A percentile compares a stretch with the other conserved stretches of the same genome.
phyloP scores from a whole-genome alignment of 495 filamentous ascomycete species.

The Penicillium roqueforti region DNA sequence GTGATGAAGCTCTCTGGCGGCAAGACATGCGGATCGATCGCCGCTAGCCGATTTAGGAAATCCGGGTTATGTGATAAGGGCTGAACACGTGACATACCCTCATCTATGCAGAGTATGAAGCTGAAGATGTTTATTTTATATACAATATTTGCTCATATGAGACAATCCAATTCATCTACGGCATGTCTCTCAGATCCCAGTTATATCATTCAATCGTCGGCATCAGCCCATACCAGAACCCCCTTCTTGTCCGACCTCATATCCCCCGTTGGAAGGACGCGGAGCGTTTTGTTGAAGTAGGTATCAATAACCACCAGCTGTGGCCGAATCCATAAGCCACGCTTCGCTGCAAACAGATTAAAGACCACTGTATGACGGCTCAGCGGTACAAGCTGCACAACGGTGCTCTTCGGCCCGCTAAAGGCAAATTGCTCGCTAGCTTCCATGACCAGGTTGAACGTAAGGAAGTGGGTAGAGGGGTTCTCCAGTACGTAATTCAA shows the following conservation, averaged over 20 bases:
- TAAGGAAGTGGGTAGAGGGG: conserved; percentile 87
- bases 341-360: conserved; percentile 54
- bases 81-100: conserved; percentile 26
- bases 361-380: conserved; percentile 68
- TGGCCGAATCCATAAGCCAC: conserved; percentile 67
- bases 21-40: conserved; percentile 33
- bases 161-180: conserved; percentile 2
- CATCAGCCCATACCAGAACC: conserved; percentile 61
- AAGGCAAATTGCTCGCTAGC: conserved; percentile 90
- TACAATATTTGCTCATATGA: neutral
- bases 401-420: conserved; percentile 75
- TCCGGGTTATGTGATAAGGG: conserved; percentile 28
- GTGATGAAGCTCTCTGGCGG: conserved; percentile 26
- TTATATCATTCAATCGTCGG: conserved; percentile 34
- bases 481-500: conserved; percentile 82
- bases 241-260: conserved; percentile 72
- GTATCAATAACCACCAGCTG: conserved; percentile 74
- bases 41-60: conserved; percentile 33
- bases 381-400: conserved; percentile 73
- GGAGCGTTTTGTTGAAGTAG: conserved; percentile 83
- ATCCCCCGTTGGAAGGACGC: conserved; percentile 67
- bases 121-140: neutral
- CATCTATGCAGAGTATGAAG: neutral
- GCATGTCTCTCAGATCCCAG: neutral
- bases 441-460: conserved; percentile 89